These are phyloP conservation scores for Scortechinia acanthostroma DNA, from an alignment of 2,329 filamentous ascomycete species.

Conservation along the genomic window DNA sequence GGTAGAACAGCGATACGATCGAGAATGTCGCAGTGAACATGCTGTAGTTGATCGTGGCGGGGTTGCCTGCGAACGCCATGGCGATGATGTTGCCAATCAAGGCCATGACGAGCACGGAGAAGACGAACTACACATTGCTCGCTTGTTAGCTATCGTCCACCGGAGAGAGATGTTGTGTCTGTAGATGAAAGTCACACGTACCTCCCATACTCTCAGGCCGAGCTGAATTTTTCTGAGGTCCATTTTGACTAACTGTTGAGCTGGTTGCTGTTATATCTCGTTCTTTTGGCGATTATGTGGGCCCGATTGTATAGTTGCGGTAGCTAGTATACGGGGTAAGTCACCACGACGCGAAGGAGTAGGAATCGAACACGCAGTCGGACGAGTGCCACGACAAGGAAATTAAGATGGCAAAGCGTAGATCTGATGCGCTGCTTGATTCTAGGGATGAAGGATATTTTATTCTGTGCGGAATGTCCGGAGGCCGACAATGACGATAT, in stretches of 20 bases:
- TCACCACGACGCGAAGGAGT: not conserved
- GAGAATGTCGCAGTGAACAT: constrained; percentile 37
- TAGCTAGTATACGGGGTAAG: not conserved
- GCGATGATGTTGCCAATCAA: constrained; percentile 57
- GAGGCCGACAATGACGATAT: too few relatives aligned
- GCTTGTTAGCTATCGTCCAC: too few relatives aligned
- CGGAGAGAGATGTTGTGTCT: not conserved
- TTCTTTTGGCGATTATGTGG: too few relatives aligned
- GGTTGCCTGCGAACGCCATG: constrained; percentile 38
- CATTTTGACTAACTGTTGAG: not conserved
- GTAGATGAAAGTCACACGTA: not conserved
- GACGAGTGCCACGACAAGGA: constrained; percentile 1
- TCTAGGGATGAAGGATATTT: not conserved
- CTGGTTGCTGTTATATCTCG: too few relatives aligned
- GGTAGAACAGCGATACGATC: constrained; percentile 36
- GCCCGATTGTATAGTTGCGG: too few relatives aligned
- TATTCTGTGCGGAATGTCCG: not conserved
- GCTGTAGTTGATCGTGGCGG: constrained; percentile 44
- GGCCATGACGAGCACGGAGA: constrained; percentile 49
- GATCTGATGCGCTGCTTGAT: not conserved
- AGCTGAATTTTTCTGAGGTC: not conserved
- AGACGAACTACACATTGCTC: constrained; percentile 42
- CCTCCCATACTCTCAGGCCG: not conserved
- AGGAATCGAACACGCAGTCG: not conserved
- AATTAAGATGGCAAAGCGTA: not conserved